Base-by-base conservation (phyloP, 129 eudicot genomes). In the Lonicera japonica region DNA sequence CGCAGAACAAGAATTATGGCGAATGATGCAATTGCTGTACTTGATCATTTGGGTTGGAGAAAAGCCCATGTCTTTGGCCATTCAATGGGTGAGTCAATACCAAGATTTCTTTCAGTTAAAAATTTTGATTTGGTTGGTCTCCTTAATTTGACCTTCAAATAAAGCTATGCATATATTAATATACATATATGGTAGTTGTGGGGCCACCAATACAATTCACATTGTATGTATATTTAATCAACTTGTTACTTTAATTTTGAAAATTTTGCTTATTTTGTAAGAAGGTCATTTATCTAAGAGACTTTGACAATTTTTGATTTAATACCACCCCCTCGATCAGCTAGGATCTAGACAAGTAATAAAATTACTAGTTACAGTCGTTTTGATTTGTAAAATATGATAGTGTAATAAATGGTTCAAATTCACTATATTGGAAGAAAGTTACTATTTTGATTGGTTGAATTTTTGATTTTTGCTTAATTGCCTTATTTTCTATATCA, bases 51-150 rank as follows among this genome's bases (percentile, higher is more conserved):
- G 78, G 96, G 92, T 54, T 94, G 99, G 99, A 63, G 68, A 67
- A 86, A 83, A 83, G 99, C 96, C 48, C 99, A 94, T 81, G 87
- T 94, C 18, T 80, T 94, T 63, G 99, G 99, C 15, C 99, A 94
- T 72, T 94, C 99, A 65, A 94, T 94, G 99, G 99, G 99, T 94
- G 70, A 73, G 92, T 74, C 6, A 48, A 62, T 45, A 25, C 15
- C 58, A 61, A 18, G 62, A 29, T 6, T 64, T 18, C 21, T 66
- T 63, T 20, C 21, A 13, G 63, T 53, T 48, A 52, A 40, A 61
- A 40, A 54, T 38, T 1, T 50, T 70, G 43, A 70, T 58, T 72
- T 29, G 18, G 36, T 39, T 46, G 18, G 1, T 45, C 16, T 25
- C 8, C 25, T 63, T 17, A 9, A 50, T 11, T 48, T 64, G 68